These are phyloP conservation scores for Amorphotheca resinae DNA, from an alignment of 495 filamentous ascomycete genomes.

Conservation along the genomic window DNA sequence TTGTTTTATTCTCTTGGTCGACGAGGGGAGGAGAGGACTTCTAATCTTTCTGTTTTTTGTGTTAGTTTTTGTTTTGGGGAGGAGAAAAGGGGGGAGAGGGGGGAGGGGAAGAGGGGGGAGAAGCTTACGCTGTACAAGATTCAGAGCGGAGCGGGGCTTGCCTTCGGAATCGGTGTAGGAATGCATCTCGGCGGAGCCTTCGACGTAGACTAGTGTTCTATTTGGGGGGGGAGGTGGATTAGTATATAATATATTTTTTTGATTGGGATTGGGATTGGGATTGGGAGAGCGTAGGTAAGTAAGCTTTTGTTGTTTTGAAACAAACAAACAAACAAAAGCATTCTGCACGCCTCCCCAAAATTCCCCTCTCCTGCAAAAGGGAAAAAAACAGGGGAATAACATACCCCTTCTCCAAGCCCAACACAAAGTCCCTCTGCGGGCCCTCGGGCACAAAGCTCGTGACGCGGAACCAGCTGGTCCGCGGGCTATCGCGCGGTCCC, in stretches of 20 bases:
- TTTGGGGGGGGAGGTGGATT: no score
- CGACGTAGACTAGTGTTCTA: slow-evolving; percentile 40
- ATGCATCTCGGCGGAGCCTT: slow-evolving; percentile 56
- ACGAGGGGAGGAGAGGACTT: slow-evolving; percentile 53
- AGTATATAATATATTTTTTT: no score
- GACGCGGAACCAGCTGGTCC: slow-evolving; percentile 69
- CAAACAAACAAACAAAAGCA: no score
- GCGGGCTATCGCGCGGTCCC: slow-evolving; percentile 46
- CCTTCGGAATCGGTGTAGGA: slow-evolving; percentile 52
- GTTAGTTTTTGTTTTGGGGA: no score
- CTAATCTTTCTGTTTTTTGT: slow-evolving; percentile 36
- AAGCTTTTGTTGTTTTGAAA: no score
- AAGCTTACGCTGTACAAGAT: slow-evolving; percentile 58
- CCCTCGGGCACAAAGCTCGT: slow-evolving; percentile 48
- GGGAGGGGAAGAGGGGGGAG: background rate
- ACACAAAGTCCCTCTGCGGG: slow-evolving; percentile 49
- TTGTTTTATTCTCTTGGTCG: no score
- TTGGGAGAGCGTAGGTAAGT: no score
- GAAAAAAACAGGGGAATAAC: no score
- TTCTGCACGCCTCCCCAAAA: no score
- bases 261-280: no score
- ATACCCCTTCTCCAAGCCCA: slow-evolving; percentile 67
- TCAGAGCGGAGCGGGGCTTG: slow-evolving; percentile 40
- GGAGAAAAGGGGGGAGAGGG: background rate
- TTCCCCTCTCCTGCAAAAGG: no score